phyloP scores from a whole-genome alignment of 1,284 basidiomycete genomes.

The Phaffia rhodozyma region DNA sequence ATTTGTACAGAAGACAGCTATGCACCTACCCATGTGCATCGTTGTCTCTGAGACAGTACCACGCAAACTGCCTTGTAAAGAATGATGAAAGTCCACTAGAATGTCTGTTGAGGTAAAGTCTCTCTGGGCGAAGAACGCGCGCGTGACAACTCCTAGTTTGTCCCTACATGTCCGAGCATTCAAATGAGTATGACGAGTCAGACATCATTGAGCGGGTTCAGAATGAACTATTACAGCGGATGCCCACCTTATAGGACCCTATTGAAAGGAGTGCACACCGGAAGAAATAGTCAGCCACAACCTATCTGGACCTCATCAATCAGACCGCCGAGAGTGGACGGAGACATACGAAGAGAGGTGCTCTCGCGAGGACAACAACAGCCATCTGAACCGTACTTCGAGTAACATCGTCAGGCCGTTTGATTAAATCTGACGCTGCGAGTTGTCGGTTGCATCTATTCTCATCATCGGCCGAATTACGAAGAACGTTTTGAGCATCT shows the following conservation, averaged over 20 bases:
- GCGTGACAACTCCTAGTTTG: conserved; percentile 90
- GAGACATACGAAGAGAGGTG: conserved; percentile 58
- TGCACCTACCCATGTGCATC: conserved; percentile 65
- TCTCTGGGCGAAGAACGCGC: conserved; percentile 75
- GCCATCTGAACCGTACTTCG: conserved; percentile 96
- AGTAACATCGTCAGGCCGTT: conserved; percentile 76
- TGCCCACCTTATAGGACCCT: conserved; percentile 55
- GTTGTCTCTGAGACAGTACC: conserved; percentile 53
- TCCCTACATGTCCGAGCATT: conserved; percentile 43
- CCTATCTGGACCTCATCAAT: background rate
- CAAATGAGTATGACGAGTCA: background rate
- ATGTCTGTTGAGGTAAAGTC: conserved; percentile 76
- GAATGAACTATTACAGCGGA: background rate
- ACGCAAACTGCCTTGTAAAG: conserved; percentile 43
- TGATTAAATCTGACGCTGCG: conserved; percentile 62
- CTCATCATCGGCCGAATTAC: background rate
- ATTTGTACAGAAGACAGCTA: background rate
- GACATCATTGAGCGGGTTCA: background rate
- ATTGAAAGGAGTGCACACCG: background rate
- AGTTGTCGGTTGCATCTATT: conserved; percentile 90
- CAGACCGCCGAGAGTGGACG: background rate
- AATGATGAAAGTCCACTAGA: conserved; percentile 65
- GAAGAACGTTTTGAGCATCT: background rate
- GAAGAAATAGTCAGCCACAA: background rate
- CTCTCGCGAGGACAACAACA: conserved; percentile 82